These are phyloP conservation scores for Fusarium duplospermum DNA, from an alignment of 2,329 filamentous ascomycete genomes.

Conservation along the genomic window DNA sequence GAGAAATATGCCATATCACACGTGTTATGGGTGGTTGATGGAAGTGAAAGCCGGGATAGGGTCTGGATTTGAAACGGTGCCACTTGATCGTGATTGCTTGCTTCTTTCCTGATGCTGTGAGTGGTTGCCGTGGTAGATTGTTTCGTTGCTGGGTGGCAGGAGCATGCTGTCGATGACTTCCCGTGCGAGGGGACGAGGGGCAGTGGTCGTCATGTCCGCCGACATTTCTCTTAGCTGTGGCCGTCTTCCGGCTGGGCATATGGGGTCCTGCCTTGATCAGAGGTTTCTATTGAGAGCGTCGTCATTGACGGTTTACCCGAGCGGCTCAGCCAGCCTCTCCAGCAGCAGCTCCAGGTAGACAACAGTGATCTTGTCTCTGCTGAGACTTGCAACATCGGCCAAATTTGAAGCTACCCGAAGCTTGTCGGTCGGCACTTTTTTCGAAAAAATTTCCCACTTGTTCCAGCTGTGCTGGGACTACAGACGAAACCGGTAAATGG, in stretches of 20 bases:
- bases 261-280: constrained; percentile 11
- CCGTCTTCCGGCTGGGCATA: constrained; percentile 38
- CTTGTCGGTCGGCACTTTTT: constrained; percentile 16
- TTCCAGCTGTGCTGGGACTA: constrained; percentile 3
- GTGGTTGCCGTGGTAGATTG: constrained; percentile 21
- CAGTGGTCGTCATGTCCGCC: constrained; percentile 30
- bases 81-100: constrained; percentile 26
- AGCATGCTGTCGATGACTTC: neutral
- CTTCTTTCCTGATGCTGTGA: constrained; percentile 1
- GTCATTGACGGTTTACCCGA: constrained; percentile 21
- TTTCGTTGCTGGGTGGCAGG: constrained; percentile 4
- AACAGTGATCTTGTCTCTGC: constrained; percentile 4
- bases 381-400: constrained; percentile 20
- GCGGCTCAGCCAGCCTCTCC: neutral
- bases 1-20: constrained; percentile 24
- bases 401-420: constrained; percentile 16
- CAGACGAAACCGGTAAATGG: constrained; percentile 2
- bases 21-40: constrained; percentile 22
- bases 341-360: neutral
- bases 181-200: neutral
- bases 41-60: constrained; percentile 11
- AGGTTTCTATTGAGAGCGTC: neutral
- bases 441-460: neutral
- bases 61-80: constrained; percentile 16
- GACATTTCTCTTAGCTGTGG: constrained; percentile 18